Evolutionary conservation across 345 rosid genomes (phyloP).

Genomic region (Populus alba): DNA sequence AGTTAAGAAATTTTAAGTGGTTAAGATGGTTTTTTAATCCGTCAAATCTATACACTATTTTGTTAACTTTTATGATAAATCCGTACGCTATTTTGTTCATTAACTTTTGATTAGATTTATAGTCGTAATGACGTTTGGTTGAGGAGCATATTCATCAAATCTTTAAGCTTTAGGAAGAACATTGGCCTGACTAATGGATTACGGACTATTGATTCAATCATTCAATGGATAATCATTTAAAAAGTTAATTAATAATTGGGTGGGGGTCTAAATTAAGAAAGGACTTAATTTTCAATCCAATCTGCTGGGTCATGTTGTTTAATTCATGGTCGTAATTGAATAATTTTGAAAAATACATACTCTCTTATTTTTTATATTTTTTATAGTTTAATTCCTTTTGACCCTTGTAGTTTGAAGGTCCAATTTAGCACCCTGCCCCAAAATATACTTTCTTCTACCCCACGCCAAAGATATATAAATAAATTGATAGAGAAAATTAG

Average conservation of each 20-base stretch:
- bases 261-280: not conserved
- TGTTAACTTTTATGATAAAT: too few species aligned
- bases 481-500: not conserved
- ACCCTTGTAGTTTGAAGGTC: not conserved
- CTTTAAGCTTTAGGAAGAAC: not conserved
- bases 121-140: not conserved
- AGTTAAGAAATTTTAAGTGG: too few species aligned
- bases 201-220: too few species aligned
- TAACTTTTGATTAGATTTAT: too few species aligned
- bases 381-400: too few species aligned
- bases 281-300: not conserved
- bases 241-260: not conserved
- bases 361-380: too few species aligned
- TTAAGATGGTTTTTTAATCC: too few species aligned
- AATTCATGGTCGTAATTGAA: too few species aligned
- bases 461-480: not conserved
- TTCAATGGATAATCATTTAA: not conserved
- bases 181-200: not conserved
- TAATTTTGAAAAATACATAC: not conserved
- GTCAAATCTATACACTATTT: too few species aligned
- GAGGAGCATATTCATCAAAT: not conserved
- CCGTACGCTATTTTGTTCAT: too few species aligned
- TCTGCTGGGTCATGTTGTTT: not conserved
- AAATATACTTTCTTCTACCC: not conserved
- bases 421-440: not conserved